Evolutionary conservation across 352 stramenopile species (phyloP).

Genomic region (Phytophthora syringae): DNA sequence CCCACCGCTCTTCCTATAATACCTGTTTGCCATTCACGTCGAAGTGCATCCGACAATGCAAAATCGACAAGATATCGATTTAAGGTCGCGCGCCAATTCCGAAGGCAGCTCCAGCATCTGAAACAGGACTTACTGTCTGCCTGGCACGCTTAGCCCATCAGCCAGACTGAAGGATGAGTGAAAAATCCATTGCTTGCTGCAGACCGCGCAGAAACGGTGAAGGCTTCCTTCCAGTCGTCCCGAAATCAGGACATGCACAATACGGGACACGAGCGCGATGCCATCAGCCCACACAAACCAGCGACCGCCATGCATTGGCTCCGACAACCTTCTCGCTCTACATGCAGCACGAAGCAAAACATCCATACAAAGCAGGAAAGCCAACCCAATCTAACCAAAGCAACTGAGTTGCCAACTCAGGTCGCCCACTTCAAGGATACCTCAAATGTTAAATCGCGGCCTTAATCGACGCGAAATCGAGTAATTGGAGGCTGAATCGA

Average conservation of each 20-base stretch:
- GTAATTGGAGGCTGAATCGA: slow-evolving; percentile 4
- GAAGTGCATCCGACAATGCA: too few relatives aligned
- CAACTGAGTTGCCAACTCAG: too few relatives aligned
- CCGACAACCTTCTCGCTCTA: not conserved
- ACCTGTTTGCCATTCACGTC: too few relatives aligned
- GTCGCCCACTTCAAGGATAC: slow-evolving; percentile 1
- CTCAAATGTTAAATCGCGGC: not conserved
- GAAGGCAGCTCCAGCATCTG: too few relatives aligned
- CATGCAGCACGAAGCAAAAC: not conserved
- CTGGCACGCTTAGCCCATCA: slow-evolving; percentile 14
- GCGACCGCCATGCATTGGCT: not conserved
- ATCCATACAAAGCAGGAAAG: too few relatives aligned
- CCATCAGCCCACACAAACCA: not conserved
- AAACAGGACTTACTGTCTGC: too few relatives aligned
- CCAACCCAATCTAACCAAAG: too few relatives aligned
- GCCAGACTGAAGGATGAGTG: slow-evolving; percentile 15
- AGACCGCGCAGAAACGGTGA: slow-evolving; percentile 12
- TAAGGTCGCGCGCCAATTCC: too few relatives aligned
- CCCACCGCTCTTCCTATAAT: too few relatives aligned
- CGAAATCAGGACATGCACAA: not conserved
- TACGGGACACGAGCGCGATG: not conserved
- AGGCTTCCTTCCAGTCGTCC: not conserved
- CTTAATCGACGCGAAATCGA: not conserved
- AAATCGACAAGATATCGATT: too few relatives aligned
- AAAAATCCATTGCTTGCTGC: slow-evolving; percentile 30